A percentile compares a stretch with the other conserved stretches of the same genome.
Evolutionary conservation across 257 asterid genomes (phyloP).

Genomic region (Solanum gracilifrons): DNA sequence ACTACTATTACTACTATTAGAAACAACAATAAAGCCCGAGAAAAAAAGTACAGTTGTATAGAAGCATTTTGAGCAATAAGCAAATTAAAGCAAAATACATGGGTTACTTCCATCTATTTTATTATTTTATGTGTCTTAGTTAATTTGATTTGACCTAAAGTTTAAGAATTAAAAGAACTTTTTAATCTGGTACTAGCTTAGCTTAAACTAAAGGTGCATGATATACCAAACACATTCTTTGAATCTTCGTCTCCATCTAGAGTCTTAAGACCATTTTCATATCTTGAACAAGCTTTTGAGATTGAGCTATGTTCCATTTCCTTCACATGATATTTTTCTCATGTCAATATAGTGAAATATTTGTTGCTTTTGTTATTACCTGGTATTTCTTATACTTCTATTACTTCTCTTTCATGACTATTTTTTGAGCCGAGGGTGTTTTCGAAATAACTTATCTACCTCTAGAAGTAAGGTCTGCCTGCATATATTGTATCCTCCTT

Average conservation of each 20-base stretch:
- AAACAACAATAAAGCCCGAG: neutral
- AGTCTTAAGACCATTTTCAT: neutral
- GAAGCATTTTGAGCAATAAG: neutral
- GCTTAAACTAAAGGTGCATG: neutral
- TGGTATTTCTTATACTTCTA: fast-evolving
- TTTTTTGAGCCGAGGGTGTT: neutral
- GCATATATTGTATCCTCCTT: too few relatives aligned
- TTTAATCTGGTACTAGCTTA: neutral
- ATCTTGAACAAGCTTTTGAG: neutral
- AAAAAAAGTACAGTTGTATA: neutral
- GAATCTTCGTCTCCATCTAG: neutral
- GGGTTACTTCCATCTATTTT: neutral
- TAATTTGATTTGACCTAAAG: neutral
- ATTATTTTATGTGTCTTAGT: neutral
- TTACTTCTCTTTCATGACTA: neutral
- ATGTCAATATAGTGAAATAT: neutral
- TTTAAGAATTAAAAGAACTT: neutral
- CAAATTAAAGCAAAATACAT: neutral
- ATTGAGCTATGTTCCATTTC: neutral
- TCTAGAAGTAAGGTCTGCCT: neutral
- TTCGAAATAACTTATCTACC: neutral
- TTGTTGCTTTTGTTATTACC: fast-evolving
- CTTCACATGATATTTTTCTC: neutral
- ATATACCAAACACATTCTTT: neutral
- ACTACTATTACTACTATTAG: neutral